These are phyloP conservation scores for Scheffersomyces segobiensis DNA, from an alignment of 1,139 yeast genomes.

Conservation along the genomic window DNA sequence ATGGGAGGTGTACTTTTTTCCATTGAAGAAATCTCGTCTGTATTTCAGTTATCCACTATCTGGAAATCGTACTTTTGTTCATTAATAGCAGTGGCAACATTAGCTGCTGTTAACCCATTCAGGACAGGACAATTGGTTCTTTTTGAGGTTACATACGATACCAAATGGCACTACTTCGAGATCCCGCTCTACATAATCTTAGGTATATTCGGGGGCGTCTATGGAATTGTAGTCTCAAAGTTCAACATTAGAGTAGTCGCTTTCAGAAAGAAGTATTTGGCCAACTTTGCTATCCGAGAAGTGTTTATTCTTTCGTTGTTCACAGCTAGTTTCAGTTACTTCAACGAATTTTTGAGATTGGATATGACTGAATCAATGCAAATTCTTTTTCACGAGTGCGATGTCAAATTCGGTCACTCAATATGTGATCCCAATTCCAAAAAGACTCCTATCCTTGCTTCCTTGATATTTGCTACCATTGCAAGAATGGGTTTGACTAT, in stretches of 20 bases:
- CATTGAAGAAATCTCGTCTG: conserved; percentile 73
- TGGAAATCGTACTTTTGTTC: conserved; percentile 95
- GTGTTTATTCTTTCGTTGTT: conserved; percentile 64
- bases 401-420: conserved; percentile 37
- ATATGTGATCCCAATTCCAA: conserved; percentile 52
- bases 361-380: conserved; percentile 99
- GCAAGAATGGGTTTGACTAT: conserved; percentile 72
- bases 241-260: conserved; percentile 77
- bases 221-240: conserved; percentile 80
- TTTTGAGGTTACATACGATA: conserved; percentile 84
- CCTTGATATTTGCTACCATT: conserved; percentile 70
- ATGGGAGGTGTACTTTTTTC: conserved; percentile 73
- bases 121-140: conserved; percentile 92
- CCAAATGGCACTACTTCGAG: conserved; percentile 86
- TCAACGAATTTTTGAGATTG: conserved; percentile 72
- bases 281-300: conserved; percentile 63
- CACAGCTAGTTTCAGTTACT: conserved; percentile 79
- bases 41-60: conserved; percentile 73
- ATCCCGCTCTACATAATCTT: conserved; percentile 74
- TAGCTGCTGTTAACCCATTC: conserved; percentile 81
- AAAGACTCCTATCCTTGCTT: conserved; percentile 30
- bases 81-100: conserved; percentile 78
- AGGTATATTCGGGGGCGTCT: conserved; percentile 90
- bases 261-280: conserved; percentile 71
- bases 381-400: conserved; percentile 82